phyloP scores from a whole-genome alignment of 1,139 yeast genomes.

The Hansenula sp. region DNA sequence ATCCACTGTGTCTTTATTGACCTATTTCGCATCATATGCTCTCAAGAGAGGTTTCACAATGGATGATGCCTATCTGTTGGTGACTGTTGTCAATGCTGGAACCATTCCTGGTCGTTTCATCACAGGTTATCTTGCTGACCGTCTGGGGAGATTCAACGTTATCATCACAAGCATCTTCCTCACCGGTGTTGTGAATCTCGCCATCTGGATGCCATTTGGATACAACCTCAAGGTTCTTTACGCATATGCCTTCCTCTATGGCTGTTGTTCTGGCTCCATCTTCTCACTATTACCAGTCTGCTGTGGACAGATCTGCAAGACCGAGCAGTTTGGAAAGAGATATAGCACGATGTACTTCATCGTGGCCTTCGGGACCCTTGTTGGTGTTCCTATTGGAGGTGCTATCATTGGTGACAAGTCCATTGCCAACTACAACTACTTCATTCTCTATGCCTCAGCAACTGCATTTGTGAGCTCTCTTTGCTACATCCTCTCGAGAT shows the following conservation, averaged over 20 bases:
- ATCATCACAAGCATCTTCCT: constrained; percentile 36
- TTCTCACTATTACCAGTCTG: constrained; percentile 31
- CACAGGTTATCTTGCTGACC: constrained; percentile 46
- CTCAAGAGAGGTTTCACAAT: constrained; percentile 46
- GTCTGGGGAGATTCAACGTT: constrained; percentile 48
- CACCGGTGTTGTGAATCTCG: constrained; percentile 37
- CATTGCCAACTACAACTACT: constrained; percentile 20
- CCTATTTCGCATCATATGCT: constrained; percentile 42
- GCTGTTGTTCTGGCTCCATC: constrained; percentile 27
- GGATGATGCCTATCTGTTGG: constrained; percentile 40
- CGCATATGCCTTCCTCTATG: constrained; percentile 26
- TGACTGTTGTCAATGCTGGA: constrained; percentile 51
- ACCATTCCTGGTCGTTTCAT: constrained; percentile 47
- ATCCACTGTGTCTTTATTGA: constrained; percentile 39
- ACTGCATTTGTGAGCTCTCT: constrained; percentile 17
- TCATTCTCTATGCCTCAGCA: constrained; percentile 8
- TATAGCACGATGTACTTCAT: constrained; percentile 45
- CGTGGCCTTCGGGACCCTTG: constrained; percentile 38
- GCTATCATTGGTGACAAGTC: constrained; percentile 39
- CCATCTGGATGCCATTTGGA: constrained; percentile 30
- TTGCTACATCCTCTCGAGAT: constrained; percentile 27
- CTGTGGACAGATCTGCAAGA: constrained; percentile 44
- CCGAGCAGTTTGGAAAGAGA: constrained; percentile 45
- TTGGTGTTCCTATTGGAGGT: constrained; percentile 47
- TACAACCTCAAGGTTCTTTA: constrained; percentile 22